Conservation (phyloP, 768 basidiomycete genomes). For the Coprinopsis cinerea region DNA sequence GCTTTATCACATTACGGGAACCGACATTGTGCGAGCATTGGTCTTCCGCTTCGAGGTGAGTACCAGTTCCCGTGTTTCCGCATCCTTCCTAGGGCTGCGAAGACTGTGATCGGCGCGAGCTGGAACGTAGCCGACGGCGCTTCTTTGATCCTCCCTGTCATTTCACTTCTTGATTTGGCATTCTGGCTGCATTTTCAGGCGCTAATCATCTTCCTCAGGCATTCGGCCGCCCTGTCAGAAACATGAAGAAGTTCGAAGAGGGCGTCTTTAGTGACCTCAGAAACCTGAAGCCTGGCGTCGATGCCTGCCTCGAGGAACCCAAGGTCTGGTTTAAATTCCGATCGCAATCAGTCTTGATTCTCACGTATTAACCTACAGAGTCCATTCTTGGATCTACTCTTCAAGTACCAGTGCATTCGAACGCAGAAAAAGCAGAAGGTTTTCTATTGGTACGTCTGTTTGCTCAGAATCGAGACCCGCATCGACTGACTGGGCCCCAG, state of each 20-base stretch:
- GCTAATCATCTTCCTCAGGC: slow-evolving; percentile 32
- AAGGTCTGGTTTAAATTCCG: slow-evolving; percentile 50
- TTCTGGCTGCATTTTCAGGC: slow-evolving; percentile 9
- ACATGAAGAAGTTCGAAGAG: slow-evolving; percentile 97
- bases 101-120: too few relatives aligned
- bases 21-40: slow-evolving; percentile 91
- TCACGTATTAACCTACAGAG: slow-evolving; percentile 58
- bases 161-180: slow-evolving; percentile 4
- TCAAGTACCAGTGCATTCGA: slow-evolving; percentile 95
- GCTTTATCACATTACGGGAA: slow-evolving; percentile 91
- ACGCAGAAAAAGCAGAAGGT: slow-evolving; percentile 99
- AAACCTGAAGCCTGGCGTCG: slow-evolving; percentile 89
- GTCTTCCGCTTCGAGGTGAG: slow-evolving; percentile 87
- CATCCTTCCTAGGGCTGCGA: background rate
- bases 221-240: slow-evolving; percentile 84
- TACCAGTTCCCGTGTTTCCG: slow-evolving; percentile 8
- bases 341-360: background rate
- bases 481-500: slow-evolving; percentile 30
- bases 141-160: slow-evolving; percentile 1
- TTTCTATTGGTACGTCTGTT: slow-evolving; percentile 82
- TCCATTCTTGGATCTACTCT: slow-evolving; percentile 86
- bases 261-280: slow-evolving; percentile 91
- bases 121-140: background rate
- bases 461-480: background rate
- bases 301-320: slow-evolving; percentile 93